phyloP scores from a whole-genome alignment of 495 filamentous ascomycete genomes.

The Talaromyces stipitatus region DNA sequence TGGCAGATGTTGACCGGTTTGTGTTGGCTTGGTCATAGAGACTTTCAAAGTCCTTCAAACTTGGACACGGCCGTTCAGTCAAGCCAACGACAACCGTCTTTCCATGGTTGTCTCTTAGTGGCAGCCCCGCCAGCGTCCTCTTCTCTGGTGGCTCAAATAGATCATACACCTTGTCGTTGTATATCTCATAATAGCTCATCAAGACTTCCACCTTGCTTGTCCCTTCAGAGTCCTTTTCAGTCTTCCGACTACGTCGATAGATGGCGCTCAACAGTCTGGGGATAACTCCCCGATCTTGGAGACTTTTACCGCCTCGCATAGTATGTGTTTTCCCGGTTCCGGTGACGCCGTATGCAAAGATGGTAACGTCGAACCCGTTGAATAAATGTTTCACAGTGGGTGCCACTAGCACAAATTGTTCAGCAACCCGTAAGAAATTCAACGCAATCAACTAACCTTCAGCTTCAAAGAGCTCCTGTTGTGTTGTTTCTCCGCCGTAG shows the following conservation, averaged over 20 bases:
- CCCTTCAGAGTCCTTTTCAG: conserved; percentile 74
- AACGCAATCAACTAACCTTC: conserved; percentile 52
- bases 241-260: conserved; percentile 77
- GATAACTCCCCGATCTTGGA: conserved; percentile 87
- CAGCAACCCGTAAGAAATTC: neutral
- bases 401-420: conserved; percentile 41
- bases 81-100: conserved; percentile 91
- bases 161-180: conserved; percentile 94
- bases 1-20: conserved; percentile 85
- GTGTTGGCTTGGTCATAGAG: conserved; percentile 92
- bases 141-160: conserved; percentile 88
- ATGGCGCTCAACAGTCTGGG: conserved; percentile 81
- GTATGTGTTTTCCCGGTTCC: conserved; percentile 97
- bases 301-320: conserved; percentile 87
- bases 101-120: conserved; percentile 77
- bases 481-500: conserved; percentile 69
- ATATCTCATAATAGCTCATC: conserved; percentile 96
- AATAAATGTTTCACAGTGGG: conserved; percentile 86
- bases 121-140: conserved; percentile 74
- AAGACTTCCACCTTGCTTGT: conserved; percentile 66
- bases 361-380: conserved; percentile 84
- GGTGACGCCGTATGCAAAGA: conserved; percentile 95
- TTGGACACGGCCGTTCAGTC: conserved; percentile 76
- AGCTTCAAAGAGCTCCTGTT: conserved; percentile 78
- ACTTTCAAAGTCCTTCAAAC: conserved; percentile 84